Conservation (phyloP, 371 early-diverging fungal species). For the Scutellospora calospora region DNA sequence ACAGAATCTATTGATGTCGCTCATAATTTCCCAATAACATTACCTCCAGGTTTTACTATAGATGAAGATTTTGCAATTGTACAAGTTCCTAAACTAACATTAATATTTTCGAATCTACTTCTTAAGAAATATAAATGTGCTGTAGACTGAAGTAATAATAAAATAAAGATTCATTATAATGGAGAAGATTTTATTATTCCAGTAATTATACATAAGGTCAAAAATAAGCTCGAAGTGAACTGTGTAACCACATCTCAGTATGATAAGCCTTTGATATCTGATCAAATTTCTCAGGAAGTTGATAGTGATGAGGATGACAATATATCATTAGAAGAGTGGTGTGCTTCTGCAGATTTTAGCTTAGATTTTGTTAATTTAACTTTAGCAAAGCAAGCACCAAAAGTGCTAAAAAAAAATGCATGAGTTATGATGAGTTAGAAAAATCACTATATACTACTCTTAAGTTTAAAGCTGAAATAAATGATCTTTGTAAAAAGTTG, state of each 20-base stretch:
- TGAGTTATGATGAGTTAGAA: background rate
- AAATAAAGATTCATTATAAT: background rate
- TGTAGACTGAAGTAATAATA: background rate
- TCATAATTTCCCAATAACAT: constrained; percentile 10
- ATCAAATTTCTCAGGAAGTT: constrained; percentile 7
- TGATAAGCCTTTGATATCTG: background rate
- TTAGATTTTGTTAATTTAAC: constrained; percentile 17
- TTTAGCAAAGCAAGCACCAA: too few species aligned
- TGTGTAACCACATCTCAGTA: background rate
- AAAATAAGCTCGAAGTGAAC: constrained; percentile 3
- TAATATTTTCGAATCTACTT: constrained; percentile 13
- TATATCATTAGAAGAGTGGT: constrained; percentile 19
- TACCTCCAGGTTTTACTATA: constrained; percentile 14
- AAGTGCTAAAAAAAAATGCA: constrained; percentile 28
- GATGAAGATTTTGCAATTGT: constrained; percentile 22
- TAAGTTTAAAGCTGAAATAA: background rate
- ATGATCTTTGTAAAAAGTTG: background rate
- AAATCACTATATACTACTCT: background rate
- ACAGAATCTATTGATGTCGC: constrained; percentile 23
- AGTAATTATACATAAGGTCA: constrained; percentile 11
- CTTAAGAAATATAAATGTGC: constrained; percentile 25
- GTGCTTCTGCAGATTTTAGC: constrained; percentile 30
- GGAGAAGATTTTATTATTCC: constrained; percentile 25
- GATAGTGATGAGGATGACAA: constrained; percentile 13
- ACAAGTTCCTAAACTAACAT: background rate